Evolutionary conservation across 116 monocot species (phyloP), one percentile per base, ranked within the genome.

Genomic region (Phalaenopsis hybrid): DNA sequence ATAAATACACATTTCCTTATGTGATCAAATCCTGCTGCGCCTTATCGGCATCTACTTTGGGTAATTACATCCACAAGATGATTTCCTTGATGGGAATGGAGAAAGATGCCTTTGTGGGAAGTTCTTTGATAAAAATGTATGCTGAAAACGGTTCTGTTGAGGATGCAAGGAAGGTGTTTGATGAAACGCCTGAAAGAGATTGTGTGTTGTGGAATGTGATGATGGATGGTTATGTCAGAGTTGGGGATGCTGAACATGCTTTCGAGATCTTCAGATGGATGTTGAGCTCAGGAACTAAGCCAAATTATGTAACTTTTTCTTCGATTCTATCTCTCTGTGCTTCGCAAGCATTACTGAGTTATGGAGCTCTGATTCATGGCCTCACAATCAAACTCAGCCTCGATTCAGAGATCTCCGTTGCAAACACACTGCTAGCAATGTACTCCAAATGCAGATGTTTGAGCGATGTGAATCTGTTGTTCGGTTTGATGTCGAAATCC

Each of bases 201-300:
- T 89, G 81, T 74, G 87, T 96, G 11, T 63, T 86, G 76, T 96
- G 96, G 94, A 92, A 96, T 85, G 94, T 92, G 21, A 94, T 96
- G 92, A 87, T 96, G 51, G 87, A 94, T 82, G 92, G 90, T 48
- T 94, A 92, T 86, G 81, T 85, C 20, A 91, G 82, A 46, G 79
- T 41, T 81, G 86, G 85, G 63, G 86, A 86, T 79, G 21, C 59
- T 1, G 18, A 59, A 28, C 81, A 88, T 31, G 89, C 92, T 21
- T 45, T 92, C 61, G 78, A 21, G n/a, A 49, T 94, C 12, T 96
- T 96, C 58, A 57, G 57, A 58, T 57, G 57, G 13, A 94, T 96
- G 96, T 88, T 90, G 72, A 80, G 34, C 6, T 82, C 85, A 12
- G 85, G 61, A 12, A 78, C 0, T 52, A 58, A 15, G 16, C 88